Conservation (phyloP, 148 eudicot genomes). For the Rhododendron simsii region DNA sequence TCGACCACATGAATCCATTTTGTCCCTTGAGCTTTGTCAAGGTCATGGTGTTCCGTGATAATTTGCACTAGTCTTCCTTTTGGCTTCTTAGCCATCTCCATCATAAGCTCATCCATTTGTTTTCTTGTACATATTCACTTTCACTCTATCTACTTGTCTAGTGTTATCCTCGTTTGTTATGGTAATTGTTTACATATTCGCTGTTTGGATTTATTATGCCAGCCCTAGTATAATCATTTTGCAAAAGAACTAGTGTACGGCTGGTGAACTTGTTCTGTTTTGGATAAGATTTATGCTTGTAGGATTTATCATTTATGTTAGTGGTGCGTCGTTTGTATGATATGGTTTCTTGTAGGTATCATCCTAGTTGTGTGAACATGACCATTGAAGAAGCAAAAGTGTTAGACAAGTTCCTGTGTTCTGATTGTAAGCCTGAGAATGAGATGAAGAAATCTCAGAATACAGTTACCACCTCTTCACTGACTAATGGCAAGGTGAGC, state of each 20-base stretch:
- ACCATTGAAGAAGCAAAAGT: constrained; percentile 87
- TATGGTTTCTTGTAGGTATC: constrained; percentile 55
- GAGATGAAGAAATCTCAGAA: constrained; percentile 53
- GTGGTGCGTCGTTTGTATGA: neutral
- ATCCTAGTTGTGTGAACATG: constrained; percentile 93
- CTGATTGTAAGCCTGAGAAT: constrained; percentile 72
- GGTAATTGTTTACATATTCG: neutral
- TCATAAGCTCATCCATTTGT: neutral
- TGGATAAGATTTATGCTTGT: neutral
- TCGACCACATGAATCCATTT: neutral
- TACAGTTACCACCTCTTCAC: constrained; percentile 26
- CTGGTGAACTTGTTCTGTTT: neutral
- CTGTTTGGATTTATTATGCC: neutral
- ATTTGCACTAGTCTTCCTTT: neutral
- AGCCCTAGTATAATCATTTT: neutral
- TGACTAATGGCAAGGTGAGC: constrained; percentile 30
- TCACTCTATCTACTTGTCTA: neutral
- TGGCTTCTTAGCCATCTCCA: neutral
- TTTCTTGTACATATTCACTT: neutral
- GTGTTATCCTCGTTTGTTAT: neutral
- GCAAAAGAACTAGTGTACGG: neutral
- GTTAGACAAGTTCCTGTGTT: constrained; percentile 74
- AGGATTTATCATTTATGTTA: neutral
- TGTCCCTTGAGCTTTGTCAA: neutral
- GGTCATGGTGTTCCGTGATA: neutral